Base-by-base conservation (phyloP, 495 filamentous ascomycete genomes). In the Jackrogersella multiformis region DNA sequence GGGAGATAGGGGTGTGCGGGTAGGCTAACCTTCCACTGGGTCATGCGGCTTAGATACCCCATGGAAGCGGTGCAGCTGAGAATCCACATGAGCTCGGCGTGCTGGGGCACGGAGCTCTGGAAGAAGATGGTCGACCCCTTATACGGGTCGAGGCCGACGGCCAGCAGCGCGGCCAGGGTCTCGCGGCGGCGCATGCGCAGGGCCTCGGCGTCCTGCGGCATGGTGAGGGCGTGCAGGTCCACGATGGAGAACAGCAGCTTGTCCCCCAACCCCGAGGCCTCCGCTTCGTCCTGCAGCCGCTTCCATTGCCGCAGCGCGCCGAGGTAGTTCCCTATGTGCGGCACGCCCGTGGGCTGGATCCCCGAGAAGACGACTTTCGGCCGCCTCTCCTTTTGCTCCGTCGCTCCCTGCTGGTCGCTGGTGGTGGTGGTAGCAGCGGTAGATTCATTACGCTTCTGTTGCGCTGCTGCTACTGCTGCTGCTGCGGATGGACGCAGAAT, bases 241-340 rank as follows among this genome's bases (percentile, higher is more conserved):
- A 95, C 95, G 53, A 99, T 86, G 9, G 87, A 94, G 79, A 89
- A 98, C 6, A 96, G 61, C 35, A 97, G 77, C 45, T 82, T 90
- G 56, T 66, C 70, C 6, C 86, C 84, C 5, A 80, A 76, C 10
- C 86, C 85, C 4, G 80, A 76, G 13, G 79, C 64, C 0, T 75
- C 57, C 0, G 88, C 79, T 13, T 81, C 76, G 72, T 94, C 82
- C 68, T 97, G 93, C 5, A 97, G 78, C 59, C 82, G 80, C 34
- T 89, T 88, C 95, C 95, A 99, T 81, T 91, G 85, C 26, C 86
- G 84, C 55, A 99, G 79, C n/a, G 95, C 96, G 10, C 95, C 95
- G 7, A 97, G 84, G 74, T 98, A 98, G 77, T 99, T 99, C 12
- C 95, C 95, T 30, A 99, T 81, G 74, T 98, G 96, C n/a, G 95